These are phyloP conservation scores for Annona cherimola DNA, from an alignment of 164 flowering plant genomes.

Conservation along the genomic window DNA sequence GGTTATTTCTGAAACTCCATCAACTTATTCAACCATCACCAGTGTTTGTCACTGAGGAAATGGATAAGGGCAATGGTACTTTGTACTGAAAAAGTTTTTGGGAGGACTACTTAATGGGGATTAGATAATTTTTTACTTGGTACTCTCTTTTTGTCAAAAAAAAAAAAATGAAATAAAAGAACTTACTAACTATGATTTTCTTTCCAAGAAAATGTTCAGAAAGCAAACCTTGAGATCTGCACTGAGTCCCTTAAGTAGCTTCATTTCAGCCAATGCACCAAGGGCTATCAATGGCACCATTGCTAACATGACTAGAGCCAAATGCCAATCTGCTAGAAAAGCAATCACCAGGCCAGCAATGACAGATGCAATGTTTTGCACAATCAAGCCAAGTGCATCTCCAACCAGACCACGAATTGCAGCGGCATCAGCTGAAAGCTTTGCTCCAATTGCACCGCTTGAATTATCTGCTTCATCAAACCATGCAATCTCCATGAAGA, in stretches of 20 bases:
- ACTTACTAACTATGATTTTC: no score
- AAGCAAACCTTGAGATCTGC: constrained; percentile 35
- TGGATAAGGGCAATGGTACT: not conserved
- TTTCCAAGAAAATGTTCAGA: not conserved
- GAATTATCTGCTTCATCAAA: constrained; percentile 29
- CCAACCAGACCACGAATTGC: constrained; percentile 35
- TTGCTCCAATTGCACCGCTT: constrained; percentile 43
- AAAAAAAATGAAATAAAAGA: not conserved
- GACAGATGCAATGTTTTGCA: constrained; percentile 31
- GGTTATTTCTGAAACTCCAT: no score
- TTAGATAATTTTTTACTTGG: not conserved
- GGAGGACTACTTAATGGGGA: not conserved
- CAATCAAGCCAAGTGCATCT: constrained; percentile 35
- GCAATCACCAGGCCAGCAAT: constrained; percentile 35
- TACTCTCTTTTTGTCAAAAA: not conserved
- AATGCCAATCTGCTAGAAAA: constrained; percentile 36
- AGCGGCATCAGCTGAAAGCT: constrained; percentile 43
- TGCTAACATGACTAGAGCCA: constrained; percentile 32
- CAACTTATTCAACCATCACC: no score
- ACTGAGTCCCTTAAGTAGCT: constrained; percentile 36
- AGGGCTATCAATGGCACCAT: constrained; percentile 33
- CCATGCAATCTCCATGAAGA: constrained; percentile 30
- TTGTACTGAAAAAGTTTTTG: not conserved
- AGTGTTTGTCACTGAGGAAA: no score
- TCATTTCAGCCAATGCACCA: constrained; percentile 29